These are phyloP conservation scores for Claviceps citrina DNA, from an alignment of 2,329 filamentous ascomycete genomes.

Conservation along the genomic window DNA sequence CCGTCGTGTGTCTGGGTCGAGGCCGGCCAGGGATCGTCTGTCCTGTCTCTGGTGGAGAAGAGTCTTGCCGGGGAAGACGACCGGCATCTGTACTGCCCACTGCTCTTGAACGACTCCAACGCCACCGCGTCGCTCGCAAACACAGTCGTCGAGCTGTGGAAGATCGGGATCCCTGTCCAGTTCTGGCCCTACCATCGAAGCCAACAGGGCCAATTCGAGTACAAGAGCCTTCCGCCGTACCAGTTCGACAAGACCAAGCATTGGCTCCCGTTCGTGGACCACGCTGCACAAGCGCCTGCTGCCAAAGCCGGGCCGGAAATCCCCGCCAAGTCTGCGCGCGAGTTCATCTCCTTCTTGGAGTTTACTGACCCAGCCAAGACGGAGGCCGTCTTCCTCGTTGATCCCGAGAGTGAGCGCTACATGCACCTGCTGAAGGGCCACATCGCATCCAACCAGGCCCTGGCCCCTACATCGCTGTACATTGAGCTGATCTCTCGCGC, in stretches of 20 bases:
- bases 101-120: neutral
- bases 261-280: conserved; percentile 21
- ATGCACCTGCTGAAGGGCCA: neutral
- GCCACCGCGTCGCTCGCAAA: neutral
- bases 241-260: conserved; percentile 26
- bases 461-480: neutral
- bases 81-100: neutral
- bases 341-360: neutral
- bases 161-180: conserved; percentile 16
- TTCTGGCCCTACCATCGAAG: conserved; percentile 23
- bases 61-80: conserved; percentile 8
- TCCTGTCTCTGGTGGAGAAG: conserved; percentile 19
- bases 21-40: conserved; percentile 24
- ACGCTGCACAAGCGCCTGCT: neutral
- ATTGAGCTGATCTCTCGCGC: neutral
- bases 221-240: conserved; percentile 23
- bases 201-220: conserved; percentile 12
- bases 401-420: neutral
- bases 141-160: conserved; percentile 24
- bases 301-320: neutral
- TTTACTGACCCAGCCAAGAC: neutral
- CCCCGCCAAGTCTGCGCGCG: neutral
- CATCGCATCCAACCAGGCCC: neutral
- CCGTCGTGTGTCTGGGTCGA: conserved; percentile 21
- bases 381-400: neutral